A percentile compares a stretch with the other conserved stretches of the same genome.
Evolutionary conservation across 768 basidiomycete genomes (phyloP).

Genomic region (Phylloporus rhodoxanthus): DNA sequence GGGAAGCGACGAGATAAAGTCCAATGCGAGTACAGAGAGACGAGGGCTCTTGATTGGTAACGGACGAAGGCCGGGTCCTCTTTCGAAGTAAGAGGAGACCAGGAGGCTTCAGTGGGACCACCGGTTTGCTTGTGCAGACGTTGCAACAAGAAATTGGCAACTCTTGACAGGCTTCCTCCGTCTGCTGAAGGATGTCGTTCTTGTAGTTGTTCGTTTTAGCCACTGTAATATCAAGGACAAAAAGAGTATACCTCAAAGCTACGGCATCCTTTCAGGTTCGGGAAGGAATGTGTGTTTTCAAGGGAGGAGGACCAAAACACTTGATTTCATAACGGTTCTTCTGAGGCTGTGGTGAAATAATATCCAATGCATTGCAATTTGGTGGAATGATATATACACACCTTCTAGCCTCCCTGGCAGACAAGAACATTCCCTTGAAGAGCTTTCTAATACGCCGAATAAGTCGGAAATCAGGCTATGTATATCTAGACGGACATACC

Average conservation of each 20-base stretch:
- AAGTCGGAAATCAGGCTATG: background rate
- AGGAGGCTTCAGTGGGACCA: constrained; percentile 2
- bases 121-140: background rate
- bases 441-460: background rate
- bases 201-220: background rate
- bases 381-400: too few relatives aligned
- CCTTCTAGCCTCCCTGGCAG: too few relatives aligned
- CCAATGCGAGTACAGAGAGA: constrained; percentile 3
- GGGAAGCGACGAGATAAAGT: constrained; percentile 2
- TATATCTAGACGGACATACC: background rate
- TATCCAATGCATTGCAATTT: too few relatives aligned
- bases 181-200: background rate
- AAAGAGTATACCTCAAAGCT: background rate
- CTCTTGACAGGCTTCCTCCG: background rate
- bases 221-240: background rate
- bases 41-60: background rate
- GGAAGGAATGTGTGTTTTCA: background rate
- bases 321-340: too few relatives aligned
- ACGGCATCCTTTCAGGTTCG: background rate
- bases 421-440: too few relatives aligned
- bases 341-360: too few relatives aligned
- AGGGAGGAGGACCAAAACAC: too few relatives aligned
- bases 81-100: background rate
- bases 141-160: background rate
- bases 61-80: background rate